These are phyloP conservation scores for Bjerkandera adusta DNA, from an alignment of 1,284 basidiomycete genomes.

Conservation along the genomic window DNA sequence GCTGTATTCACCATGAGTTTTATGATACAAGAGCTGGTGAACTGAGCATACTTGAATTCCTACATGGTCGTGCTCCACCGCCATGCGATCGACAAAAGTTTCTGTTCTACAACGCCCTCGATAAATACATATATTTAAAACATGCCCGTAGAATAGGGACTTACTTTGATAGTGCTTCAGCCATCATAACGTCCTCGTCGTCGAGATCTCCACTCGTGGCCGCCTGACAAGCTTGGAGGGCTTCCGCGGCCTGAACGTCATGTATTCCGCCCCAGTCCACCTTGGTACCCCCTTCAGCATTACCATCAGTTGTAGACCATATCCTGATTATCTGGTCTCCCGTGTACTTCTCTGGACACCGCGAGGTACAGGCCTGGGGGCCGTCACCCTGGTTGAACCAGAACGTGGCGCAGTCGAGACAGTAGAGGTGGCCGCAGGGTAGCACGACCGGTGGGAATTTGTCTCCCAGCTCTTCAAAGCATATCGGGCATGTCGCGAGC, in stretches of 20 bases:
- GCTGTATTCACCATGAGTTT: not conserved
- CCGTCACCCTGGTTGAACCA: constrained; percentile 20
- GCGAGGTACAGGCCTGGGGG: constrained; percentile 21
- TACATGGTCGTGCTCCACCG: not conserved
- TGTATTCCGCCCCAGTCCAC: not conserved
- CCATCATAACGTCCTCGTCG: not conserved
- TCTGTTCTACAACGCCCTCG: constrained; percentile 5
- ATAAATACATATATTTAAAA: not conserved
- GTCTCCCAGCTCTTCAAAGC: constrained; percentile 21
- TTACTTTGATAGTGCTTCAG: constrained; percentile 4
- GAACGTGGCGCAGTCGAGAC: constrained; percentile 27
- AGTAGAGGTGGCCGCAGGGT: constrained; percentile 30
- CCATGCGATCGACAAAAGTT: not conserved
- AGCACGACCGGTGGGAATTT: constrained; percentile 20
- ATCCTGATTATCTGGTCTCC: constrained; percentile 24
- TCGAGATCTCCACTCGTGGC: not conserved
- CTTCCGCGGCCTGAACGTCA: not conserved
- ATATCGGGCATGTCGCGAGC: constrained; percentile 24
- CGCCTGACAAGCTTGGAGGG: constrained; percentile 4
- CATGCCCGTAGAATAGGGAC: not conserved
- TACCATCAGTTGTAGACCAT: constrained; percentile 8
- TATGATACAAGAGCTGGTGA: not conserved
- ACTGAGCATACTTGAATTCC: not conserved
- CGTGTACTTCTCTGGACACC: constrained; percentile 22
- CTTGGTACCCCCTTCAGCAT: not conserved